phyloP scores from a whole-genome alignment of 2,329 filamentous ascomycete species.

The Tricladium varicosporioides region DNA sequence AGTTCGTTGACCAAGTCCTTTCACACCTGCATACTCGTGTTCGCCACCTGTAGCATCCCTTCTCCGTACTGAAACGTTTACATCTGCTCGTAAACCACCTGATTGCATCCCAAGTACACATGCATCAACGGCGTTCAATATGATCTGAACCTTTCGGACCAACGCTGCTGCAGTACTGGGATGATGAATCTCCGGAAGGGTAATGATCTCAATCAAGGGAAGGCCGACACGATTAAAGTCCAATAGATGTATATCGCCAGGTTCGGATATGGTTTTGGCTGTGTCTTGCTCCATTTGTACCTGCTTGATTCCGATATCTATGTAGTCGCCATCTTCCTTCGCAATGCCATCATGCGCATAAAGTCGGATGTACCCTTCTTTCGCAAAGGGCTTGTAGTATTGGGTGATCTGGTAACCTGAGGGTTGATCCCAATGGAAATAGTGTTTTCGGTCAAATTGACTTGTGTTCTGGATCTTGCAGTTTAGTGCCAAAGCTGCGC shows the following conservation, averaged over 20 bases:
- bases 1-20: conserved; percentile 76
- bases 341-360: conserved; percentile 76
- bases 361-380: conserved; percentile 70
- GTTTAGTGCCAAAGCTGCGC: conserved; percentile 80
- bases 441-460: conserved; percentile 94
- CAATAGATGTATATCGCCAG: conserved; percentile 71
- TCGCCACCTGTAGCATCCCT: conserved; percentile 36
- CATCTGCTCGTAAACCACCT: conserved; percentile 86
- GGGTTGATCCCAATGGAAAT: conserved; percentile 98
- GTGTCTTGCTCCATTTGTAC: conserved; percentile 98
- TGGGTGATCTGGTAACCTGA: conserved; percentile 97
- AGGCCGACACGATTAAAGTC: conserved; percentile 94
- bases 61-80: conserved; percentile 84
- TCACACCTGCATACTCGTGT: conserved; percentile 54
- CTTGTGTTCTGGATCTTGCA: conserved; percentile 76
- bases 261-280: conserved; percentile 83
- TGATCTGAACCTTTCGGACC: conserved; percentile 81
- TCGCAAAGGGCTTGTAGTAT: conserved; percentile 75
- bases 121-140: conserved; percentile 77
- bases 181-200: conserved; percentile 81
- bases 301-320: conserved; percentile 83
- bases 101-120: conserved; percentile 92
- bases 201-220: conserved; percentile 94
- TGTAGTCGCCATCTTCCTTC: conserved; percentile 64
- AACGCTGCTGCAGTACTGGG: conserved; percentile 84